Evolutionary conservation across 2,329 filamentous ascomycete genomes (phyloP), one percentile per base, ranked within the genome.

Genomic region (Fusarium napiforme): DNA sequence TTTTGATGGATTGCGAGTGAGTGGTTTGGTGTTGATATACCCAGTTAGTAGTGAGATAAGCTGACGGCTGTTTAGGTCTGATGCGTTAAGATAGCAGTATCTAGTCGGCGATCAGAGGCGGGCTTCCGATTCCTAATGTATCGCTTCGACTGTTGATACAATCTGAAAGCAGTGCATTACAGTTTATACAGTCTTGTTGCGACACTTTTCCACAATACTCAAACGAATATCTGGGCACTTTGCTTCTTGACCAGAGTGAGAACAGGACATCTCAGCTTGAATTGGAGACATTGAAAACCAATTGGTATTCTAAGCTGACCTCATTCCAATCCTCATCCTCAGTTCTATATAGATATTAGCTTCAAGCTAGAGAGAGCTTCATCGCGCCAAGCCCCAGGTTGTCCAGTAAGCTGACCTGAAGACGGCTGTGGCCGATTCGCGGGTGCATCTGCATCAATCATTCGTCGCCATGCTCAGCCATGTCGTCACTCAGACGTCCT

Each of bases 401-500:
- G 37, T 45, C 26, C 50, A 30, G 43, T 64, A 73, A 73, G 72
- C 69, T 71, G 69, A 75, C 60, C 42, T 53, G 39, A 58, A 34
- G 30, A 52, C 43, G 39, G 42, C 34, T 55, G 26, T 26, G 30
- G 62, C 49, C 46, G 62, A 60, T 28, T n/a, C 14, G 40, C 21
- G 42, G 26, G 15, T 42, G 28, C 45, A 39, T 59, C 60, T 58
- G 39, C 62, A 55, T 69, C 64, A 57, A 32, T 52, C 39, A 75
- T 50, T 60, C 53, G 68, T 58, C 39, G 49, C 42, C 47, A 46
- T 59, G 43, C 49, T 32, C 56, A 66, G 65, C 69, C 42, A 63
- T 75, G 73, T 75, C 68, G 72, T 75, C 74, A 76, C 74, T 45
- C 45, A 43, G 70, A 46, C 66, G 65, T 64, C 34, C 53, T 53